phyloP scores from a whole-genome alignment of 495 filamentous ascomycete genomes.

The Hypoxylon fragiforme region DNA sequence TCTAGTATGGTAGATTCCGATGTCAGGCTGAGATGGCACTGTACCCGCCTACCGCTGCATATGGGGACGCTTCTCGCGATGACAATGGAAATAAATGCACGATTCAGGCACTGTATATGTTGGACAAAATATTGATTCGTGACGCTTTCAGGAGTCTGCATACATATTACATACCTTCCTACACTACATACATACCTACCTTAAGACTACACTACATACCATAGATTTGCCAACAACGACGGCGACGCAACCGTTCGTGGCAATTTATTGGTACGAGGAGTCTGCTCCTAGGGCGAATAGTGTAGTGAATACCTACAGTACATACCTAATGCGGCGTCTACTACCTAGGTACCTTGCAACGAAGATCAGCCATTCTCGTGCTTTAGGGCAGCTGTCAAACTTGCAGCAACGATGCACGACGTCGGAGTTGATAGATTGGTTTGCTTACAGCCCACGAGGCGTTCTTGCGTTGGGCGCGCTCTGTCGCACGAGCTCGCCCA shows the following conservation, averaged over 20 bases:
- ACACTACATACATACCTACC: no score
- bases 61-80: constrained; percentile 12
- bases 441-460: constrained; percentile 31
- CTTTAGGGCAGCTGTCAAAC: constrained; percentile 35
- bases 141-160: constrained; percentile 3
- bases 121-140: constrained; percentile 17
- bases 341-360: no score
- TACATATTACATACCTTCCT: no score
- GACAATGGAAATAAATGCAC: constrained; percentile 19
- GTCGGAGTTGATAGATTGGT: constrained; percentile 31
- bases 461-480: constrained; percentile 3
- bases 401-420: constrained; percentile 36
- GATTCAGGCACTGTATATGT: constrained; percentile 6
- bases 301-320: no score
- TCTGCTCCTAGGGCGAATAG: background rate
- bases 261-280: constrained; percentile 3
- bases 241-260: background rate
- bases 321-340: no score
- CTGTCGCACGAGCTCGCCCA: constrained; percentile 2
- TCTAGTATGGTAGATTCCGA: no score
- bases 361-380: background rate
- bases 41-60: constrained; percentile 9
- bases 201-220: no score
- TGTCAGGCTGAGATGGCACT: constrained; percentile 7
- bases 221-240: constrained; percentile 6